phyloP scores from a whole-genome alignment of 768 basidiomycete genomes.

The Dacryopinax spathularia region DNA sequence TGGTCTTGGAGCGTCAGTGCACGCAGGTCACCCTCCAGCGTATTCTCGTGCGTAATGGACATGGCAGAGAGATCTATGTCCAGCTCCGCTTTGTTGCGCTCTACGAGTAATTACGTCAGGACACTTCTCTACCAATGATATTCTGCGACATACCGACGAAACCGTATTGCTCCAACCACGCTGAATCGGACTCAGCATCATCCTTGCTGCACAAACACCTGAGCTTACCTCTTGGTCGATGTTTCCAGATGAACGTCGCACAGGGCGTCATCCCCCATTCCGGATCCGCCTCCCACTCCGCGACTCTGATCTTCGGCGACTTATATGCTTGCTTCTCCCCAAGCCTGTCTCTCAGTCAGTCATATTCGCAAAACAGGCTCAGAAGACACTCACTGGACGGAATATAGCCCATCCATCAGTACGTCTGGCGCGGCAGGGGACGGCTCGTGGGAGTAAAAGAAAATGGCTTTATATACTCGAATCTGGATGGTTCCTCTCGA shows the following conservation, averaged over 20 bases:
- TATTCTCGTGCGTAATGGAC: not conserved
- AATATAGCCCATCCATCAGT: not conserved
- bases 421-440: not conserved
- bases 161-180: not conserved
- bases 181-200: not conserved
- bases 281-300: not conserved
- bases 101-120: not conserved
- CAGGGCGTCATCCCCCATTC: not conserved
- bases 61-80: not conserved
- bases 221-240: not conserved
- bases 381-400: not conserved
- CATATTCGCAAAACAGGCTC: not conserved
- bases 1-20: not conserved
- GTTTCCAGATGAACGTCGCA: not conserved
- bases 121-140: not conserved
- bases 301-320: not conserved
- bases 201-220: no score
- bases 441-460: not conserved
- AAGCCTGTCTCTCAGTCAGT: not conserved
- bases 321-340: not conserved
- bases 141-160: not conserved
- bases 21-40: not conserved
- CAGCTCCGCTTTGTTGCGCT: not conserved
- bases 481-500: not conserved
- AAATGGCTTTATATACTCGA: not conserved